phyloP scores from a whole-genome alignment of 2,329 filamentous ascomycete species.

The Penicillium sp. region DNA sequence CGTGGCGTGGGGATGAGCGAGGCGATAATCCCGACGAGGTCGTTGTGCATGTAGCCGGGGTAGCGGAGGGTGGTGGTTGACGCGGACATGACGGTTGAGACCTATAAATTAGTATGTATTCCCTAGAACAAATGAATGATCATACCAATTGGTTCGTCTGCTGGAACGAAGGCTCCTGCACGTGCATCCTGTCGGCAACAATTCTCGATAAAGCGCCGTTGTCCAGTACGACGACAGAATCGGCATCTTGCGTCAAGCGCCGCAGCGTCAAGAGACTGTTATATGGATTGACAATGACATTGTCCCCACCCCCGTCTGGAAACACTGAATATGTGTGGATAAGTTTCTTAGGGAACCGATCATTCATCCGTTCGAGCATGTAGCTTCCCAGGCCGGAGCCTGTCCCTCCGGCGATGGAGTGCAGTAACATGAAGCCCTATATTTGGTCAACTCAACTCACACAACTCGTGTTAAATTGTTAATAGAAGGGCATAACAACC shows the following conservation, averaged over 20 bases:
- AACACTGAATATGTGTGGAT: slow-evolving; percentile 99
- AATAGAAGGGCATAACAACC: slow-evolving; percentile 39
- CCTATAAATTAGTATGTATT: slow-evolving; percentile 37
- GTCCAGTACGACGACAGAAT: slow-evolving; percentile 91
- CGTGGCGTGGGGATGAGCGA: slow-evolving; percentile 93
- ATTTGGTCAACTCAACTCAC: slow-evolving; percentile 9
- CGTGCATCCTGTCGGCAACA: slow-evolving; percentile 87
- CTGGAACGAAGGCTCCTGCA: slow-evolving; percentile 91
- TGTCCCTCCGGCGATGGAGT: slow-evolving; percentile 95
- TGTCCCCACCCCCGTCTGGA: slow-evolving; percentile 82
- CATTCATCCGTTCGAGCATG: slow-evolving; percentile 90
- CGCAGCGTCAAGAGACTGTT: slow-evolving; percentile 93
- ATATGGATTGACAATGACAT: slow-evolving; percentile 97
- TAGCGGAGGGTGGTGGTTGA: slow-evolving; percentile 95
- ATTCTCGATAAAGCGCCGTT: slow-evolving; percentile 93
- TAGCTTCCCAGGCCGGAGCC: slow-evolving; percentile 95
- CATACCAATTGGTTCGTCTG: slow-evolving; percentile 91
- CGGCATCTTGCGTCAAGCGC: slow-evolving; percentile 88
- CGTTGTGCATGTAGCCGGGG: slow-evolving; percentile 99
- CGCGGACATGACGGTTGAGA: slow-evolving; percentile 97
- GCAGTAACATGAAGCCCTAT: slow-evolving; percentile 94
- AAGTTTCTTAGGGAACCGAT: slow-evolving; percentile 96
- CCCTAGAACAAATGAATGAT: slow-evolving; percentile 8
- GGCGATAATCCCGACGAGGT: slow-evolving; percentile 93
- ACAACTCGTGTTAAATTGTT: background rate